These are phyloP conservation scores for Didymellaceae sp. DNA, from an alignment of 2,329 filamentous ascomycete genomes.

Conservation along the genomic window DNA sequence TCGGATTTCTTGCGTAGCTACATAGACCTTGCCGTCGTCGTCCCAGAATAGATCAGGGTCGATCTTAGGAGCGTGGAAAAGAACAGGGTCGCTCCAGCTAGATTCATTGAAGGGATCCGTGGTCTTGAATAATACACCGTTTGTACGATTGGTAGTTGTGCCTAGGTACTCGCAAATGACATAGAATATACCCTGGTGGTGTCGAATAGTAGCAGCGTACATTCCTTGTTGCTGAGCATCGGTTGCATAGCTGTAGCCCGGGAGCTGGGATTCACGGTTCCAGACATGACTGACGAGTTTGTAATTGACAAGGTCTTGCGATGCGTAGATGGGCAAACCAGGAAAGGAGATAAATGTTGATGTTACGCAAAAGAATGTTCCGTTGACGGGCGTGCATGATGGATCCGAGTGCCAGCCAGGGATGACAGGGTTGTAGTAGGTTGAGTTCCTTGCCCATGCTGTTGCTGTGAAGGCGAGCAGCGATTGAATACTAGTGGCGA, in stretches of 20 bases:
- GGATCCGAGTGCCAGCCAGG: conserved; percentile 60
- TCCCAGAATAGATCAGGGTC: conserved; percentile 65
- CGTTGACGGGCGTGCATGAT: conserved; percentile 49
- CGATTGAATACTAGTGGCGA: neutral
- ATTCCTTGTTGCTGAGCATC: conserved; percentile 24
- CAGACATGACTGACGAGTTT: conserved; percentile 24
- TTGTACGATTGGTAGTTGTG: neutral
- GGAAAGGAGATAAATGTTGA: neutral
- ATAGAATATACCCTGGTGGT: conserved; percentile 33
- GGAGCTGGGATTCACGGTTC: conserved; percentile 24
- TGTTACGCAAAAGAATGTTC: conserved; percentile 24
- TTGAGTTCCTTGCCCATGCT: neutral
- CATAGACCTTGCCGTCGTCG: conserved; percentile 61
- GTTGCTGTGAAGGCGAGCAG: neutral
- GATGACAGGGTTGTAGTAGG: conserved; percentile 53
- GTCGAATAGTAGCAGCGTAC: conserved; percentile 30
- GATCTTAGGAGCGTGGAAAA: conserved; percentile 37
- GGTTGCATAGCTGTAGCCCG: conserved; percentile 13
- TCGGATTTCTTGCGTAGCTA: conserved; percentile 34
- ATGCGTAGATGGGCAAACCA: conserved; percentile 55
- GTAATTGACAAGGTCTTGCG: conserved; percentile 51
- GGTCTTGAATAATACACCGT: conserved; percentile 23
- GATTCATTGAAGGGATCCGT: conserved; percentile 28
- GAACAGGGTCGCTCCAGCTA: conserved; percentile 28
- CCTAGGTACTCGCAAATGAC: conserved; percentile 27